Conservation (phyloP, 1,284 basidiomycete species). For the Austroboletus novae-zelandiae region DNA sequence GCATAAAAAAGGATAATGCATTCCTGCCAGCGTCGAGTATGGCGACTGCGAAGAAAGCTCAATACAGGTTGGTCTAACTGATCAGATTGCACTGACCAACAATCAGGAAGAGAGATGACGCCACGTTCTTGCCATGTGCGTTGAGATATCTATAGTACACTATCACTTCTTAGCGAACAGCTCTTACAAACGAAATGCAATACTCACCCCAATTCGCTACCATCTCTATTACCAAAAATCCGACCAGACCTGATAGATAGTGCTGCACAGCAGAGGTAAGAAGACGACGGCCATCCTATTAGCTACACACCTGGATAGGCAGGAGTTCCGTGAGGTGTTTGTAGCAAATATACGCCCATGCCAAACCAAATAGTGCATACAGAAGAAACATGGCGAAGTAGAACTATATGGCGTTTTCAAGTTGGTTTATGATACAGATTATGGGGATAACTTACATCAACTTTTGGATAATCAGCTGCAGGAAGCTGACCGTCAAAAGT, state of each 20-base stretch:
- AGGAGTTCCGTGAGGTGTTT: conserved; percentile 81
- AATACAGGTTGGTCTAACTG: not conserved
- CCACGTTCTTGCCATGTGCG: conserved; percentile 74
- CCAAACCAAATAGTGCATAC: conserved; percentile 66
- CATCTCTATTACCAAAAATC: conserved; percentile 92
- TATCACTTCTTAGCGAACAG: conserved; percentile 26
- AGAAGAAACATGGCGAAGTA: conserved; percentile 82
- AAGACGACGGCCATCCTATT: conserved; percentile 1
- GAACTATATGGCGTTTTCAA: conserved; percentile 54
- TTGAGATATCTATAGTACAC: conserved; percentile 90
- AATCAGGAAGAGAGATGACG: conserved; percentile 81
- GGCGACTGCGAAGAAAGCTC: conserved; percentile 52
- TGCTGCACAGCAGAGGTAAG: conserved; percentile 50
- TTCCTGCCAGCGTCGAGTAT: conserved; percentile 93
- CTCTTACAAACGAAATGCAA: not conserved
- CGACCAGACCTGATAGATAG: conserved; percentile 91
- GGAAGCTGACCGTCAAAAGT: conserved; percentile 87
- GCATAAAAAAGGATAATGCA: conserved; percentile 92
- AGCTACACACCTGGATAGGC: conserved; percentile 68
- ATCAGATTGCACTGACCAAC: conserved; percentile 53
- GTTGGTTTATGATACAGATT: not conserved
- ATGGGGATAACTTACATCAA: conserved; percentile 61
- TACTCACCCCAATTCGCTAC: conserved; percentile 77
- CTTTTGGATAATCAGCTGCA: conserved; percentile 97
- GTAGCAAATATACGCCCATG: conserved; percentile 87